phyloP scores from a whole-genome alignment of 1,284 basidiomycete genomes.

The Coniophora puteana region DNA sequence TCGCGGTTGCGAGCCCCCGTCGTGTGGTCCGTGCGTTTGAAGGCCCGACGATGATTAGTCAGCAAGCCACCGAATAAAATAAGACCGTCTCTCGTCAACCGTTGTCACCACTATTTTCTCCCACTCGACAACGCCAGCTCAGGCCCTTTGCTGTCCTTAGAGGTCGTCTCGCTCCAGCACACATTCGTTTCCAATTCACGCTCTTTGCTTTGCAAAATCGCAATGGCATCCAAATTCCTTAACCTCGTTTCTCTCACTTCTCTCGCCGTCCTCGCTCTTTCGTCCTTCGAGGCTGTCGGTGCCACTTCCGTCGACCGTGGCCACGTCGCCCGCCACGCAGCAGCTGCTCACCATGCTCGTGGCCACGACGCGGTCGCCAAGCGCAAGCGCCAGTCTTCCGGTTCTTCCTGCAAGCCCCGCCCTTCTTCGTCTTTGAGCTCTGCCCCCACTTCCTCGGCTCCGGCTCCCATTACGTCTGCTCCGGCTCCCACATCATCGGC shows the following conservation, averaged over 20 bases:
- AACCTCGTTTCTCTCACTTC: conserved; percentile 56
- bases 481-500: neutral
- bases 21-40: no score
- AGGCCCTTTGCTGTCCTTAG: conserved; percentile 4
- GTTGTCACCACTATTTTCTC: no score
- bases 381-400: conserved; percentile 41
- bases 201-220: conserved; percentile 9
- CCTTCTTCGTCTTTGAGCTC: conserved; percentile 28
- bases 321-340: conserved; percentile 29
- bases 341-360: conserved; percentile 37
- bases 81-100: no score
- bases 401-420: conserved; percentile 47
- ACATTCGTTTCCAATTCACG: conserved; percentile 24
- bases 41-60: no score
- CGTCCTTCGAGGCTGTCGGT: conserved; percentile 42
- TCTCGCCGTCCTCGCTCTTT: conserved; percentile 51
- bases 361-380: conserved; percentile 44
- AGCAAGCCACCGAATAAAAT: no score
- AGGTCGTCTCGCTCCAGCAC: no score
- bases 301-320: conserved; percentile 47
- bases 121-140: conserved; percentile 8
- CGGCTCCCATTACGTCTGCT: conserved; percentile 6
- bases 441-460: conserved; percentile 13
- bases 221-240: conserved; percentile 54
- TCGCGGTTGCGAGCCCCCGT: no score